These are phyloP conservation scores for Globisporangium solare DNA, from an alignment of 352 stramenopile genomes.

Conservation along the genomic window DNA sequence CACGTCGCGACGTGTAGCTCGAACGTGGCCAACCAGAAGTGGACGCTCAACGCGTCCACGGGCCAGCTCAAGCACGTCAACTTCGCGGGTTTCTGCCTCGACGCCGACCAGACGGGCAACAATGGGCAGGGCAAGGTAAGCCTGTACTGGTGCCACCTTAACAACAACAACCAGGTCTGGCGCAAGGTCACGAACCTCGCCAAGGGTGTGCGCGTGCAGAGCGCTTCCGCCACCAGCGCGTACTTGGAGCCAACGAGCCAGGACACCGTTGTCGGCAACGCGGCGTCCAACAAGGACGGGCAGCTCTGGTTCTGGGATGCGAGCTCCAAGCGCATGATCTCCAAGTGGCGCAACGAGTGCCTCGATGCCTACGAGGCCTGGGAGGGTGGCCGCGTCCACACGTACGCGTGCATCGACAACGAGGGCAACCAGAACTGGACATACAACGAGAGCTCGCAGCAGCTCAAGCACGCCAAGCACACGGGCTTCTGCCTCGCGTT, in stretches of 20 bases:
- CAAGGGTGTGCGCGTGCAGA: slow-evolving; percentile 28
- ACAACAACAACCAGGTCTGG: slow-evolving; percentile 62
- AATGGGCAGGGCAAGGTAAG: slow-evolving; percentile 27
- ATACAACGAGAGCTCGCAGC: slow-evolving; percentile 33
- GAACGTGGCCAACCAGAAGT: slow-evolving; percentile 42
- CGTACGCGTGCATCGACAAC: slow-evolving; percentile 40
- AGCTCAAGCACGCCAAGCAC: slow-evolving; percentile 48
- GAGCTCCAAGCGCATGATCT: slow-evolving; percentile 29
- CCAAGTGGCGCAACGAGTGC: slow-evolving; percentile 45
- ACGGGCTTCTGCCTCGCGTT: slow-evolving; percentile 46
- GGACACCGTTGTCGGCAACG: slow-evolving; percentile 26
- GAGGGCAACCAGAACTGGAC: slow-evolving; percentile 64
- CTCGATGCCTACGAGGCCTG: slow-evolving; percentile 57
- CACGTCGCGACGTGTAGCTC: slow-evolving; percentile 34
- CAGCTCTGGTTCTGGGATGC: slow-evolving; percentile 52
- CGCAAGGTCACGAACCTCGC: slow-evolving; percentile 26
- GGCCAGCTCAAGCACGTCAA: slow-evolving; percentile 41
- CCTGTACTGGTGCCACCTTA: slow-evolving; percentile 43
- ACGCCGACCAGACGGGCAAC: slow-evolving; percentile 38
- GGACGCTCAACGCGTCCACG: slow-evolving; percentile 28
- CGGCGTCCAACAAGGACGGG: slow-evolving; percentile 11
- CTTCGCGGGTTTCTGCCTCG: slow-evolving; percentile 53
- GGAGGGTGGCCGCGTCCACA: slow-evolving; percentile 52
- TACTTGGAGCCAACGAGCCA: slow-evolving; percentile 28
- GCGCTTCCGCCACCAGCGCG: slow-evolving; percentile 15